phyloP scores from a whole-genome alignment of 805 yeast genomes.

The Pichia nanzhaoensis region DNA sequence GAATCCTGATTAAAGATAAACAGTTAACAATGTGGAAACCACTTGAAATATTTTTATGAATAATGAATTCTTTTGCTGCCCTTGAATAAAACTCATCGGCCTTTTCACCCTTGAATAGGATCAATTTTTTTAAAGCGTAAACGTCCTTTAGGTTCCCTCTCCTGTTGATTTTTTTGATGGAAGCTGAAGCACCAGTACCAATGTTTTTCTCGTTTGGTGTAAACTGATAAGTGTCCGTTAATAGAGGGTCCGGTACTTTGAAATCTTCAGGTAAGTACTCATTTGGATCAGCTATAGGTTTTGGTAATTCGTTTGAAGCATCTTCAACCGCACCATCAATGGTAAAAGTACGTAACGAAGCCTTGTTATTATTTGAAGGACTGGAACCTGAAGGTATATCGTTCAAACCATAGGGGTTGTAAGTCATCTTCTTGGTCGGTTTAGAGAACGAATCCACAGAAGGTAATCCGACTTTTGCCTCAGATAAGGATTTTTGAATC shows the following conservation, averaged over 20 bases:
- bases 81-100: constrained; percentile 69
- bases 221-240: constrained; percentile 53
- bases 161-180: constrained; percentile 48
- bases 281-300: constrained; percentile 70
- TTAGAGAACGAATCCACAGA: constrained; percentile 23
- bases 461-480: constrained; percentile 24
- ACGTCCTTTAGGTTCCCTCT: constrained; percentile 22
- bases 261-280: constrained; percentile 52
- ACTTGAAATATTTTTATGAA: constrained; percentile 48
- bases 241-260: constrained; percentile 42
- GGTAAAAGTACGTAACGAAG: constrained; percentile 21
- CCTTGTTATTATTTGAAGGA: constrained; percentile 27
- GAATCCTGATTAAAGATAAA: constrained; percentile 48
- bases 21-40: constrained; percentile 63
- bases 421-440: constrained; percentile 37
- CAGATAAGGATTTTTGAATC: constrained; percentile 5
- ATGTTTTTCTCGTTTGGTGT: constrained; percentile 41
- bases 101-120: constrained; percentile 54
- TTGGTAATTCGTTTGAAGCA: constrained; percentile 43
- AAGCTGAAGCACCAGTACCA: constrained; percentile 74
- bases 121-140: constrained; percentile 69
- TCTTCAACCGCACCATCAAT: constrained; percentile 27
- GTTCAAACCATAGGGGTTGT: constrained; percentile 57
- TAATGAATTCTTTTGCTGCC: constrained; percentile 62
- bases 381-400: not conserved